Base-by-base conservation (phyloP, 2,329 filamentous ascomycete genomes). In the Penicillium crustosum region DNA sequence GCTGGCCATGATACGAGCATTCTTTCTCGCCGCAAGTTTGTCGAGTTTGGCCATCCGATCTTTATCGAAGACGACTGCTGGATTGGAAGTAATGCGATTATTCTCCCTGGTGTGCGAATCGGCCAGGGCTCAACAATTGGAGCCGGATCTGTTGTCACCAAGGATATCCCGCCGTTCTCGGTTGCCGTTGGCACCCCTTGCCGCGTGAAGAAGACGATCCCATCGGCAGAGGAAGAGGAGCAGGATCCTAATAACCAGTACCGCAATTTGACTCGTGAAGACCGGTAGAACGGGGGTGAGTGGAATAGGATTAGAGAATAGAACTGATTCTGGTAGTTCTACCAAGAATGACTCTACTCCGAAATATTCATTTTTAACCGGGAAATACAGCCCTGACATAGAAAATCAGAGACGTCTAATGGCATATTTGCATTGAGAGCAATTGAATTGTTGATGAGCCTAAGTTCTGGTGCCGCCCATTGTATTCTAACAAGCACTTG, bases 1-100 rank as follows among this genome's bases (percentile, higher is more conserved):
- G 83, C 81, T 0, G 81, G 79, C 12, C 83, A 85, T 59, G 81
- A 84, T 61, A 77, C 76, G 0, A 79, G 80, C 43, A 76, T 84
- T 6, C 71, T 78, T 42, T 79, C 75, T 23, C 75, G 81, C 1
- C 69, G 78, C 15, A 78, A 80, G 8, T 76, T 78, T 36, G 72
- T 83, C 33, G 82, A 85, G 58, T 83, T 79, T 51, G 79, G 79
- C 0, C 71, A 75, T 27, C 77, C 77, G 0, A 76, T 84, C 0
- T 73, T 69, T 6, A 80, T 84, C 45, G 81, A 78, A 3, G 68
- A 78, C 35, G 78, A 80, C 36, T 80, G 75, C 61, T 78, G 81
- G 81, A 79, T 83, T 58, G 81, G 80, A 0, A 81, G 77, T 0
- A 77, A 78, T 60, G 79, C 77, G 3, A 69, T 75, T 4, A 74